These are phyloP conservation scores for Solanum stenotomum DNA, from an alignment of 257 asterid genomes.

Conservation along the genomic window DNA sequence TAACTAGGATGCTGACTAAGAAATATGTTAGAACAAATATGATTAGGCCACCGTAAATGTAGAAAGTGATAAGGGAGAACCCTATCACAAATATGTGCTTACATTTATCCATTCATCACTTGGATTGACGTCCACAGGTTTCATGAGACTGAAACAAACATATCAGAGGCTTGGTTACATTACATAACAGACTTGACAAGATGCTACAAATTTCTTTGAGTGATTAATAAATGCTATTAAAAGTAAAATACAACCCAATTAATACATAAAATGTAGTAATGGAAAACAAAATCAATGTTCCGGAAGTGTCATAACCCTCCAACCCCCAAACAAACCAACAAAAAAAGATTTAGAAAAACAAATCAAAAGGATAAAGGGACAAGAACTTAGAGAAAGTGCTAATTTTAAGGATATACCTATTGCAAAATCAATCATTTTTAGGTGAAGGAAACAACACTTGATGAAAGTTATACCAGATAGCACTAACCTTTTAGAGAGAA, in stretches of 20 bases:
- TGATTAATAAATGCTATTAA: neutral
- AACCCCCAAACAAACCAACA: too few relatives aligned
- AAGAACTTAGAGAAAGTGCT: neutral
- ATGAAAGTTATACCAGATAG: neutral
- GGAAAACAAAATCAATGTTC: neutral
- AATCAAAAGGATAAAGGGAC: neutral
- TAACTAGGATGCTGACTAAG: slow-evolving; percentile 2
- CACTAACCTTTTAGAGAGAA: slow-evolving; percentile 83
- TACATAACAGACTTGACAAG: neutral
- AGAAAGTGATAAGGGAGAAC: neutral
- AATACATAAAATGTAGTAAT: neutral
- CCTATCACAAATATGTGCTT: slow-evolving; percentile 23
- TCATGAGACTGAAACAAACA: slow-evolving; percentile 71
- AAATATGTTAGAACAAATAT: neutral
- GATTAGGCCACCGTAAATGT: neutral
- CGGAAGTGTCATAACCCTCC: neutral
- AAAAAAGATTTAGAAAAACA: neutral
- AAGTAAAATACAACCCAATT: neutral
- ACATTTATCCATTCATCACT: slow-evolving; percentile 90
- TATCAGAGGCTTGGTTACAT: neutral
- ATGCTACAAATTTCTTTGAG: neutral
- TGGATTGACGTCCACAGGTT: slow-evolving; percentile 82
- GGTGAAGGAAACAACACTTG: neutral
- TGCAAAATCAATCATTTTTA: neutral
- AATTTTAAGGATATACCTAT: neutral